Evolutionary conservation across 257 asterid genomes (phyloP).

Genomic region (Salvia splendens): DNA sequence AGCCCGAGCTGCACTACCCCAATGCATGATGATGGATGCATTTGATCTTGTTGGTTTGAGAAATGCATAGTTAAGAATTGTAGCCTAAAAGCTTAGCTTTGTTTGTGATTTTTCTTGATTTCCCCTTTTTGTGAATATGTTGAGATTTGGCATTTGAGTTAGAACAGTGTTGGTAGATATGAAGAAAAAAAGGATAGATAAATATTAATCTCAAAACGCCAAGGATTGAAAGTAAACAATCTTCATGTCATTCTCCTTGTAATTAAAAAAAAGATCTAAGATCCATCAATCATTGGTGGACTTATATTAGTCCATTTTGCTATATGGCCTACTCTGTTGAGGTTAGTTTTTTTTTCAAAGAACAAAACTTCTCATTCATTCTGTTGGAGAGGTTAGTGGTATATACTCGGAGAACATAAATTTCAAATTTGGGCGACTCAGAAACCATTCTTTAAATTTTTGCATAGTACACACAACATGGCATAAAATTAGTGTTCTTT

Average conservation of each 20-base stretch:
- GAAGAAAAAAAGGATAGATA: not conserved
- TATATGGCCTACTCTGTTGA: not conserved
- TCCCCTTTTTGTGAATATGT: constrained; percentile 48
- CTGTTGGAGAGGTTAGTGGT: not conserved
- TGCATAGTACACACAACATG: constrained; percentile 1
- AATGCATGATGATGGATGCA: constrained; percentile 45
- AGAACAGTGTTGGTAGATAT: constrained; percentile 31
- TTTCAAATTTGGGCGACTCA: constrained; percentile 40
- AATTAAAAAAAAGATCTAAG: constrained; percentile 23
- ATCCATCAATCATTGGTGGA: constrained; percentile 24
- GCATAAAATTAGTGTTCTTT: constrained; percentile 1
- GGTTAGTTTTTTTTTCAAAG: too few species aligned
- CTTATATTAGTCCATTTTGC: constrained; percentile 22
- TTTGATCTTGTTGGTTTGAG: constrained; percentile 11
- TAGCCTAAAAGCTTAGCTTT: constrained; percentile 45
- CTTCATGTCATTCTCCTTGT: constrained; percentile 38
- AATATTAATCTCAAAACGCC: constrained; percentile 28
- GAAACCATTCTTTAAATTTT: constrained; percentile 37
- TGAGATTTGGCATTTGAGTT: constrained; percentile 38
- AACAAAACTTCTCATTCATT: too few species aligned
- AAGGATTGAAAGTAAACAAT: constrained; percentile 30
- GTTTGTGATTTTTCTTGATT: constrained; percentile 38
- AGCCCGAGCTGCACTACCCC: constrained; percentile 59
- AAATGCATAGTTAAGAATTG: constrained; percentile 33
- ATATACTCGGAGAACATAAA: constrained; percentile 26